Evolutionary conservation across 2,329 filamentous ascomycete genomes (phyloP).

Genomic region (Sarocladium strictum): DNA sequence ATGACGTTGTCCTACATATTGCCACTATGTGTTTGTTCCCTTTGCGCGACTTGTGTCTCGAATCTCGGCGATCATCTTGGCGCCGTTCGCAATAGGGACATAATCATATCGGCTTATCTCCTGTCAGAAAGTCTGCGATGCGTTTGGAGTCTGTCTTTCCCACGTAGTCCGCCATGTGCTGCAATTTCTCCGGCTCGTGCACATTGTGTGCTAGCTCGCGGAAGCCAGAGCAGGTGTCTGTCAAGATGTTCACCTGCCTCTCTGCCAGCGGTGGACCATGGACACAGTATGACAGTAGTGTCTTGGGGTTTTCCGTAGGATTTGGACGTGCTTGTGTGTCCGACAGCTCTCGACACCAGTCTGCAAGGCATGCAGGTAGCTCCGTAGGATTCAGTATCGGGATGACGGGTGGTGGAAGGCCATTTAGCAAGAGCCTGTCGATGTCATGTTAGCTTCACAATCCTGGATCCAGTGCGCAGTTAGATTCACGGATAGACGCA

Average conservation of each 20-base stretch:
- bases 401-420: conserved; percentile 32
- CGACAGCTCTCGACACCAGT: conserved; percentile 22
- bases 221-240: conserved; percentile 21
- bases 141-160: conserved; percentile 23
- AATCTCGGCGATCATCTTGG: no score
- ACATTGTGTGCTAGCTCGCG: conserved; percentile 20
- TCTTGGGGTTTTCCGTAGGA: background rate
- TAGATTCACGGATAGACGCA: conserved; percentile 20
- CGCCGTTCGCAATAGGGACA: no score
- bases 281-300: conserved; percentile 20
- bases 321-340: background rate
- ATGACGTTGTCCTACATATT: no score
- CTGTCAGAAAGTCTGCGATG: conserved; percentile 23
- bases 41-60: no score
- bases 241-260: conserved; percentile 21
- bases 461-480: background rate
- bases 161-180: conserved; percentile 20
- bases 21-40: no score
- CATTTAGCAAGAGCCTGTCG: conserved; percentile 26
- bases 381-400: conserved; percentile 31
- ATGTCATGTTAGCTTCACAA: background rate
- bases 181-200: conserved; percentile 14
- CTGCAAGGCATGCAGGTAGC: conserved; percentile 31
- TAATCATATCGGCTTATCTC: no score
- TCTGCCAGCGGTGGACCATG: conserved; percentile 20